Evolutionary conservation across 306 rosid species (phyloP).

Genomic region (Quercus glauca): DNA sequence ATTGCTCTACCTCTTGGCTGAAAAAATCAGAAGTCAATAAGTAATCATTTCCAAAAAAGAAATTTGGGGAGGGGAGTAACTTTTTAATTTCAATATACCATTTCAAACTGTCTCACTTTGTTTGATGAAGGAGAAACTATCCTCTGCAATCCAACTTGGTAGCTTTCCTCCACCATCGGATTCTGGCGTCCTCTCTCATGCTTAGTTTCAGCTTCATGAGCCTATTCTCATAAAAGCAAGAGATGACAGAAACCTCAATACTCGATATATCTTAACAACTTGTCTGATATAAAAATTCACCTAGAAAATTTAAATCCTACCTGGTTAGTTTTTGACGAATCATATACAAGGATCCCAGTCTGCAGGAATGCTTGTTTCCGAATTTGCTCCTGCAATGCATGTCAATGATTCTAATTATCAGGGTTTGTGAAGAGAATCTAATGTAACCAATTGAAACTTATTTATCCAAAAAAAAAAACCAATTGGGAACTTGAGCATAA

Average conservation of each 20-base stretch:
- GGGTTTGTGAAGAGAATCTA: constrained; percentile 14
- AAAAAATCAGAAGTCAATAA: constrained; percentile 29
- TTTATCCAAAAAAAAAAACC: background rate
- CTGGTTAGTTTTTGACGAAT: constrained; percentile 33
- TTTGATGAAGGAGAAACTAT: constrained; percentile 27
- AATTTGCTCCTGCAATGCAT: constrained; percentile 40
- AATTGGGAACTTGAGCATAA: too few species aligned
- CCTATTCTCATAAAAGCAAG: constrained; percentile 26
- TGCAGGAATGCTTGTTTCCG: constrained; percentile 23
- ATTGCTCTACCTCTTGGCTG: constrained; percentile 76
- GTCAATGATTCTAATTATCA: constrained; percentile 14
- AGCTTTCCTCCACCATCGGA: constrained; percentile 24
- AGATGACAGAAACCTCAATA: constrained; percentile 16
- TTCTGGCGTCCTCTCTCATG: constrained; percentile 31
- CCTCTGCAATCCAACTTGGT: constrained; percentile 29
- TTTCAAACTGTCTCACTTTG: constrained; percentile 15
- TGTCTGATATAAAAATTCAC: constrained; percentile 5
- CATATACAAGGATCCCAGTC: constrained; percentile 19
- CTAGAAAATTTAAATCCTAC: constrained; percentile 21
- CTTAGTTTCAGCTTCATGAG: constrained; percentile 14
- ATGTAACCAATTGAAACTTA: background rate
- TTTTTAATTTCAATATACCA: constrained; percentile 36
- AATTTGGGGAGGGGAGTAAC: constrained; percentile 9
- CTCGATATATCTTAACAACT: constrained; percentile 2
- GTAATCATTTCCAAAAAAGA: constrained; percentile 12